phyloP scores from a whole-genome alignment of 2,329 filamentous ascomycete species.

The Penicillium sp. region DNA sequence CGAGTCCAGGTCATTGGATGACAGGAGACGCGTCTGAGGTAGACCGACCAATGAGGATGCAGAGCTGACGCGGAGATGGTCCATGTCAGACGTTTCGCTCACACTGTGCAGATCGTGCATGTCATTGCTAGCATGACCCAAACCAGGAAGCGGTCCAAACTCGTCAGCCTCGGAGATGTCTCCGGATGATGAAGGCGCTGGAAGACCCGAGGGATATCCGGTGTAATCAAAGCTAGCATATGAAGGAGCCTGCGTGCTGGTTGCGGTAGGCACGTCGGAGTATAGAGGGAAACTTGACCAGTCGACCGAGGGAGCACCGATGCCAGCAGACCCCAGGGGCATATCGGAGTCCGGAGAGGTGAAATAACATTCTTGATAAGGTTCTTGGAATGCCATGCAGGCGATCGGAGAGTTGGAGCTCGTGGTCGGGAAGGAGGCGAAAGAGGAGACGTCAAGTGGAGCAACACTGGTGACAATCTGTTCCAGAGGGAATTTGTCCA shows the following conservation, averaged over 20 bases:
- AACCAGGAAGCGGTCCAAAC: constrained; percentile 34
- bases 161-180: constrained; percentile 51
- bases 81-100: constrained; percentile 43
- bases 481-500: constrained; percentile 33
- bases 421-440: constrained; percentile 36
- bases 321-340: constrained; percentile 37
- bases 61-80: constrained; percentile 43
- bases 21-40: constrained; percentile 42
- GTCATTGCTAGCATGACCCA: constrained; percentile 30
- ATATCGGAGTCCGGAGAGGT: constrained; percentile 45
- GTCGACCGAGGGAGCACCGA: constrained; percentile 46
- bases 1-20: constrained; percentile 40
- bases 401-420: constrained; percentile 33
- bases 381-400: constrained; percentile 39
- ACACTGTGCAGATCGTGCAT: constrained; percentile 41
- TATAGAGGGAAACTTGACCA: constrained; percentile 50
- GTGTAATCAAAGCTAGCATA: constrained; percentile 48
- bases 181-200: constrained; percentile 49
- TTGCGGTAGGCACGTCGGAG: constrained; percentile 36
- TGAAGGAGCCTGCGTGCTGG: constrained; percentile 46
- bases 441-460: constrained; percentile 40
- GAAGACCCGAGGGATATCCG: constrained; percentile 38
- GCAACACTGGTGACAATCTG: constrained; percentile 36
- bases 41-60: constrained; percentile 44
- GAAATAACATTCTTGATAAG: constrained; percentile 42